Conservation (phyloP, 352 stramenopile genomes). For the Phytophthora megakarya region DNA sequence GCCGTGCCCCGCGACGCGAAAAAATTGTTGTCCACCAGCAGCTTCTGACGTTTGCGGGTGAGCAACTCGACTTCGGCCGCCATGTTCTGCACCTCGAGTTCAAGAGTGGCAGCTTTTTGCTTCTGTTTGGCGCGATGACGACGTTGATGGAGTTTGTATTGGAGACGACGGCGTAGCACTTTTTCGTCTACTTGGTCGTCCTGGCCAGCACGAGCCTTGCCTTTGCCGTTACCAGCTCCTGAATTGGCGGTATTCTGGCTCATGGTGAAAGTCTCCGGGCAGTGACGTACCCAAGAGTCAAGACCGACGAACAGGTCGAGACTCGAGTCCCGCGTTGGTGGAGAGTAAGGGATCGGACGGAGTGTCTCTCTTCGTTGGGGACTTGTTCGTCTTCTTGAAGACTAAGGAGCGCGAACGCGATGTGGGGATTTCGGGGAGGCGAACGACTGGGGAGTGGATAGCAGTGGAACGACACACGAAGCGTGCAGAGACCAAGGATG, state of each 20-base stretch:
- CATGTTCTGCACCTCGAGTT: slow-evolving; percentile 47
- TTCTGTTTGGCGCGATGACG: slow-evolving; percentile 69
- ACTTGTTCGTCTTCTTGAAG: slow-evolving; percentile 11
- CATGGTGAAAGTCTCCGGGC: no score
- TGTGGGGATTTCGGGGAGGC: slow-evolving; percentile 31
- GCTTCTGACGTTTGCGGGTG: slow-evolving; percentile 30
- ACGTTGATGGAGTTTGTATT: slow-evolving; percentile 70
- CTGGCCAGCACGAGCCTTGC: slow-evolving; percentile 5
- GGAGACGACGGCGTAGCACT: slow-evolving; percentile 42
- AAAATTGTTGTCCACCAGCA: slow-evolving; percentile 41
- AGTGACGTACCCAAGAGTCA: no score
- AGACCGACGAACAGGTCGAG: no score
- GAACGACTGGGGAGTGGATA: slow-evolving; percentile 1
- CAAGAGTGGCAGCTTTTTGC: slow-evolving; percentile 41
- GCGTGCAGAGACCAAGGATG: slow-evolving; percentile 17
- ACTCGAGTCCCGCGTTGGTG: slow-evolving; percentile 2
- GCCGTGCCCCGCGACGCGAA: slow-evolving; percentile 38
- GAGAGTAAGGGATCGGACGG: slow-evolving; percentile 5
- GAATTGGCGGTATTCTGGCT: slow-evolving; percentile 25
- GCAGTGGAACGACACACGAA: slow-evolving; percentile 10
- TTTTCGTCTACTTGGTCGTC: slow-evolving; percentile 42
- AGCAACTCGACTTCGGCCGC: slow-evolving; percentile 41
- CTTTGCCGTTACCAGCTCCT: not conserved
- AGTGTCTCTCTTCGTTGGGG: no score
- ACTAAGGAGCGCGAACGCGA: slow-evolving; percentile 23